Percentiles rank a stretch among this genome's conserved stretches.
Evolutionary conservation across 2,329 filamentous ascomycete species (phyloP).

Genomic region (Fusarium bactridioides): DNA sequence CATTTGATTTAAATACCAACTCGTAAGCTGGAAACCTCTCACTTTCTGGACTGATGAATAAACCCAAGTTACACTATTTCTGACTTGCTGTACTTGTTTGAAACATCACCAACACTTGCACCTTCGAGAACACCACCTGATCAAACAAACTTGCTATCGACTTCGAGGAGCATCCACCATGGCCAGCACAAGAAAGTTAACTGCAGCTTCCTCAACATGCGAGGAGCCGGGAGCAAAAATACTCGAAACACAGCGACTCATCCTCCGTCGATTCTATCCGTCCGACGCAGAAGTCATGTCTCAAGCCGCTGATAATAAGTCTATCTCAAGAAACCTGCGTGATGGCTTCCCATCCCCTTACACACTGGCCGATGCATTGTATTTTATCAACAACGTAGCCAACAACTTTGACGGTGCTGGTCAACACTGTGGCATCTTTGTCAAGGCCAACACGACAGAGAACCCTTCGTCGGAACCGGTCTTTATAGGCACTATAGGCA

Average conservation of each 20-base stretch:
- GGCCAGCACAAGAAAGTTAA: conserved; percentile 23
- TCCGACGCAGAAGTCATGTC: conserved; percentile 50
- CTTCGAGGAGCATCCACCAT: conserved; percentile 5
- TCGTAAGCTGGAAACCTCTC: neutral
- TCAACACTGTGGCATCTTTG: conserved; percentile 48
- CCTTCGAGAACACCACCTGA: neutral
- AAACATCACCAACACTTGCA: neutral
- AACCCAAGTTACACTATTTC: neutral
- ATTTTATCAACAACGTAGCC: conserved; percentile 45
- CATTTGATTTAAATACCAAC: neutral
- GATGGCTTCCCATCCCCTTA: conserved; percentile 58
- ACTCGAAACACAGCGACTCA: conserved; percentile 45
- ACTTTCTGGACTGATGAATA: neutral
- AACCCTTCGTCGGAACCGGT: conserved; percentile 39
- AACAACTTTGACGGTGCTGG: conserved; percentile 27
- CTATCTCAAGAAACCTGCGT: conserved; percentile 51
- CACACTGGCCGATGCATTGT: conserved; percentile 49
- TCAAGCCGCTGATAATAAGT: conserved; percentile 48
- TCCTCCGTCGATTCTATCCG: conserved; percentile 51
- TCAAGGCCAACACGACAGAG: conserved; percentile 39
- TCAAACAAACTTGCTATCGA: neutral
- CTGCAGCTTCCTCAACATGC: conserved; percentile 38
- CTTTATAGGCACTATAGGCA: conserved; percentile 53
- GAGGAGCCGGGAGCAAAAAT: conserved; percentile 42
- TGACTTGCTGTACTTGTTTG: neutral